phyloP scores from a whole-genome alignment of 2,329 filamentous ascomycete species.

The Scedosporium boydii region DNA sequence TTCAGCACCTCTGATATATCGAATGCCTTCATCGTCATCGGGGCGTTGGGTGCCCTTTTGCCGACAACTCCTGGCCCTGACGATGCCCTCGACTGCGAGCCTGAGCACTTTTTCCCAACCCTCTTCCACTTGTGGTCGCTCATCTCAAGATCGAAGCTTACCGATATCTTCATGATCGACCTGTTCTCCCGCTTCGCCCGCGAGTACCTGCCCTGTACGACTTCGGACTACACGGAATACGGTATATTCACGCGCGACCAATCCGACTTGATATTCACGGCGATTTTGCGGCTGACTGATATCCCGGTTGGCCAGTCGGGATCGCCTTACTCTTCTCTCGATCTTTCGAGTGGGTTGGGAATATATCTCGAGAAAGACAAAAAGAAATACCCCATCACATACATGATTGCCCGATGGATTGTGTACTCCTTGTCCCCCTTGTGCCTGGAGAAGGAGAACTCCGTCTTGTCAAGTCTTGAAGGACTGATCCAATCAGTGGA shows the following conservation, averaged over 20 bases:
- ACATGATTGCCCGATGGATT: constrained; percentile 88
- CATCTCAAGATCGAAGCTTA: constrained; percentile 76
- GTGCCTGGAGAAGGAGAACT: constrained; percentile 67
- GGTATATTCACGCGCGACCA: constrained; percentile 91
- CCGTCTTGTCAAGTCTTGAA: constrained; percentile 76
- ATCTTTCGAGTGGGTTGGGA: constrained; percentile 73
- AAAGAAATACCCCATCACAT: constrained; percentile 84
- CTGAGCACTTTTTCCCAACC: constrained; percentile 81
- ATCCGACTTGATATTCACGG: constrained; percentile 85
- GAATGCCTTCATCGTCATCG: constrained; percentile 86
- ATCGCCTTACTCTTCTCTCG: constrained; percentile 80
- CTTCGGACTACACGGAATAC: constrained; percentile 74
- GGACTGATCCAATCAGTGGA: constrained; percentile 90
- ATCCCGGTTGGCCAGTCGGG: constrained; percentile 95
- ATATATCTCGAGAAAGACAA: constrained; percentile 85
- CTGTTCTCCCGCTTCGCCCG: constrained; percentile 78
- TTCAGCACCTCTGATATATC: constrained; percentile 92
- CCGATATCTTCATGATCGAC: constrained; percentile 83
- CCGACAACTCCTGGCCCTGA: constrained; percentile 72
- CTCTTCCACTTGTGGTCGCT: constrained; percentile 96
- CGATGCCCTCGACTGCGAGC: constrained; percentile 65
- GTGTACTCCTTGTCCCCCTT: constrained; percentile 85
- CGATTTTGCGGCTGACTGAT: constrained; percentile 78
- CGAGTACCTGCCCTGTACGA: constrained; percentile 65
- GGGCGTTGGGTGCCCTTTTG: constrained; percentile 75